Conservation (phyloP, 176 grass and related monocot species). For the Triticum dicoccoides region DNA sequence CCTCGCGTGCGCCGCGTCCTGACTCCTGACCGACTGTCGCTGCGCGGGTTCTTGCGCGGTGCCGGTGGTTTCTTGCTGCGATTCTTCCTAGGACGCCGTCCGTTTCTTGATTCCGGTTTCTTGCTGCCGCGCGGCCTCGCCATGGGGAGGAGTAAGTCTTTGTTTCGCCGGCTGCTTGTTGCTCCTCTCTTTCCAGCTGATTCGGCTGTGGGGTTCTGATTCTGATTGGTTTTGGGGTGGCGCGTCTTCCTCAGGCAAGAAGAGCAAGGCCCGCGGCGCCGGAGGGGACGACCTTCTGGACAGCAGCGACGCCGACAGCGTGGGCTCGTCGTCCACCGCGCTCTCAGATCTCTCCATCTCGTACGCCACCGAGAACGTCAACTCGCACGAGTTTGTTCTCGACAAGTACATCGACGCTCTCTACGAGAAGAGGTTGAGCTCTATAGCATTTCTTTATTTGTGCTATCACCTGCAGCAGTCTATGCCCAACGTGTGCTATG, state of each 20-base stretch:
- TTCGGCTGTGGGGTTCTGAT: background rate
- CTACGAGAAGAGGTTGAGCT: conserved; percentile 86
- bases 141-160: conserved; percentile 52
- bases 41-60: background rate
- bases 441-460: background rate
- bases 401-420: conserved; percentile 84
- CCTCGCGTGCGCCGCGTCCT: background rate
- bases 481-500: background rate
- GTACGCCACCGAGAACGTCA: conserved; percentile 61
- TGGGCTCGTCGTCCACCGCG: conserved; percentile 52
- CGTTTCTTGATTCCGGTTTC: conserved; percentile 12
- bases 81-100: background rate
- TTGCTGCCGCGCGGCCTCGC: background rate
- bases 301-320: conserved; percentile 89
- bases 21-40: conserved; percentile 39
- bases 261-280: conserved; percentile 37
- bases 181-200: background rate
- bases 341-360: conserved; percentile 53
- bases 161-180: background rate
- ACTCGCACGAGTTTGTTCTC: conserved; percentile 76
- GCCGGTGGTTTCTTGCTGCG: background rate
- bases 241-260: conserved; percentile 31
- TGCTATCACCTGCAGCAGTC: background rate
- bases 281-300: conserved; percentile 67
- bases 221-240: background rate